Base-by-base conservation (phyloP, 768 basidiomycete species). In the Cystofilobasidium capitatum region DNA sequence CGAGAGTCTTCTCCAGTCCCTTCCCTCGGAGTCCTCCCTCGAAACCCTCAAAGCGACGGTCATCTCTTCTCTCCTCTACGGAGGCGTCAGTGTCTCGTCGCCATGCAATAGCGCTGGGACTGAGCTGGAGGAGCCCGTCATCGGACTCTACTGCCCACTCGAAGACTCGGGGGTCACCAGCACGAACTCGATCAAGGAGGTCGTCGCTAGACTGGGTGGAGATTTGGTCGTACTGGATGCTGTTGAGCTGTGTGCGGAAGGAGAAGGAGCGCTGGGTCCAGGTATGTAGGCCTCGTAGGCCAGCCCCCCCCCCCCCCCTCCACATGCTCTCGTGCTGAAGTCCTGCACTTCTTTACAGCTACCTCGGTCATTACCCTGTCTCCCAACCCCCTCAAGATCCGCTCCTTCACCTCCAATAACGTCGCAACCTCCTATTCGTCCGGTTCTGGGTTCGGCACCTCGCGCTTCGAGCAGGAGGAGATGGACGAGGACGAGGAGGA, bases 81-180 rank as follows among this genome's bases (percentile, higher is more conserved):
- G 51, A 9, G 26, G n/a, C n/a, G n/a, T n/a, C n/a, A n/a, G n/a
- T n/a, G n/a, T n/a, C n/a, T n/a, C n/a, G n/a, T n/a, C n/a, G n/a
- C n/a, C n/a, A n/a, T n/a, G n/a, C n/a, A n/a, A n/a, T n/a, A n/a
- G n/a, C n/a, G n/a, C n/a, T n/a, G 49, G 20, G 79, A 83, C 33
- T 81, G 83, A n/a, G n/a, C n/a, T n/a, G 0, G 72, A 83, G 36
- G 90, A 92, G 74, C 91, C 91, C 4, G 89, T 88, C 0, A 79
- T 93, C n/a, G 88, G 85, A 0, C 77, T 93, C 6, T 91, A 89
- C 76, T 90, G 88, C 70, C 93, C 92, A 8, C 86, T 90, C 67
- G 86, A 88, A 75, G 92, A 92, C 39, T 90, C 89, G 7, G 86
- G 90, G 70, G 85, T 88, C 75, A 81, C 92, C 29, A 81, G 92